Evolutionary conservation across 139 green algal species (phyloP).

Genomic region (Tetradesmus lagerheimii): DNA sequence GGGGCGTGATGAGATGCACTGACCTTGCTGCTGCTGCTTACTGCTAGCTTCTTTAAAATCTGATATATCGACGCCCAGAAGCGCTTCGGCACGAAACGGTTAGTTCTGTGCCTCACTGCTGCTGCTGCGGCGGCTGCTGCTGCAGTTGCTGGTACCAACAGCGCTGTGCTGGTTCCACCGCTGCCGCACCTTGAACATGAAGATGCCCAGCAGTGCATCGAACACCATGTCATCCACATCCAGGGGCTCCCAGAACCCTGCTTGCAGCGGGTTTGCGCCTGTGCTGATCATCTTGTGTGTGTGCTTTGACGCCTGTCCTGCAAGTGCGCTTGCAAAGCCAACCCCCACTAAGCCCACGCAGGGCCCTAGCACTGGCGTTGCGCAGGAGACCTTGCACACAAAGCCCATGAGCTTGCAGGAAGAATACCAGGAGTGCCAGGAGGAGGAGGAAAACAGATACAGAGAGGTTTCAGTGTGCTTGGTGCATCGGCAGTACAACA

Average conservation of each 20-base stretch:
- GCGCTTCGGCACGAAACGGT: too few species aligned
- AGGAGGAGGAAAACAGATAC: neutral
- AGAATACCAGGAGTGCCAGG: neutral
- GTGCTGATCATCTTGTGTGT: constrained; percentile 34
- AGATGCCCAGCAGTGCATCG: constrained; percentile 70
- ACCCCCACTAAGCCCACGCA: constrained; percentile 67
- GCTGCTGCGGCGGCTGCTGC: neutral
- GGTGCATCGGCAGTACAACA: neutral
- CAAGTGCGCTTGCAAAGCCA: constrained; percentile 67
- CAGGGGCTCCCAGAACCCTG: constrained; percentile 39
- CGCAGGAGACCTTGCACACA: constrained; percentile 74
- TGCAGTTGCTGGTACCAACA: neutral
- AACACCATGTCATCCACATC: constrained; percentile 57
- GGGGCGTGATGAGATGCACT: too few species aligned
- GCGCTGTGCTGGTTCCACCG: neutral
- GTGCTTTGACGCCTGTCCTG: constrained; percentile 62
- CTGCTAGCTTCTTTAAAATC: too few species aligned
- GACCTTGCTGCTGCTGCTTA: too few species aligned
- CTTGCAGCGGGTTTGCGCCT: constrained; percentile 34
- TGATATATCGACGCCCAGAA: too few species aligned
- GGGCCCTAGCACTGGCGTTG: constrained; percentile 68
- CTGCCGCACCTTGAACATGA: constrained; percentile 74
- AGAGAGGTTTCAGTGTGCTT: neutral
- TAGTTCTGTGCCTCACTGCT: too few species aligned
- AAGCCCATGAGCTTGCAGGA: constrained; percentile 54